Evolutionary conservation across 2,329 filamentous ascomycete genomes (phyloP), one percentile per base, ranked within the genome.

Genomic region (Coniochaeta prunicola): DNA sequence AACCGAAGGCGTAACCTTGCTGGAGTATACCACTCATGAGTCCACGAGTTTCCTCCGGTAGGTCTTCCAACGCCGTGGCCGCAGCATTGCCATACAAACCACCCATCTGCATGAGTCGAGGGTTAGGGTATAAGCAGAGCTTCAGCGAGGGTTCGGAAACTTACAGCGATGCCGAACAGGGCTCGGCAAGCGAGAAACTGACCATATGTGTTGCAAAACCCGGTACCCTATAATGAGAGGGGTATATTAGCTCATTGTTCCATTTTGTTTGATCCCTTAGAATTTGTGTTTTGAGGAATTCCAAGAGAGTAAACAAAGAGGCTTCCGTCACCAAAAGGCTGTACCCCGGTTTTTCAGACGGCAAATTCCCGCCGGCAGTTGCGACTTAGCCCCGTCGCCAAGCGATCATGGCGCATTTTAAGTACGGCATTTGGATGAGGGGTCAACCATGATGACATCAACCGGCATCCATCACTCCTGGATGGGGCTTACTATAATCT

Each of bases 61-160:
- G 83, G 66, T 91, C 89, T 68, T 93, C 90, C 10, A 93, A 79
- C 0, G 89, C 89, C 65, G 90, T 92, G 4, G 89, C 88, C 10
- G 88, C 88, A 1, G 88, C 89, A 66, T 91, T 91, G 59, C 90
- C 90, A 71, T 92, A 86, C 1, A 92, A 64, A 64, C 90, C 90
- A 40, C 90, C 90, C 90, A 93, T 93, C 53, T 55, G n/a, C 19
- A 28, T 36, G 21, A 45, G 40, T 45, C 53, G 17, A 50, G 45
- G 45, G 45, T 50, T n/a, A 50, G 45, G 19, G 40, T 45, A 24
- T n/a, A 2, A n/a, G 26, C 13, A 53, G 5, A 28, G 15, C 4
- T 17, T 33, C 48, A 15, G 2, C n/a, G 26, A 2, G 26, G 26
- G 15, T 30, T 10, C 8, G 50, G 13, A 4, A 12, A 55, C 53